Evolutionary conservation across 1,284 basidiomycete genomes (phyloP), one percentile per base, ranked within the genome.

Genomic region (Irpex sp.): DNA sequence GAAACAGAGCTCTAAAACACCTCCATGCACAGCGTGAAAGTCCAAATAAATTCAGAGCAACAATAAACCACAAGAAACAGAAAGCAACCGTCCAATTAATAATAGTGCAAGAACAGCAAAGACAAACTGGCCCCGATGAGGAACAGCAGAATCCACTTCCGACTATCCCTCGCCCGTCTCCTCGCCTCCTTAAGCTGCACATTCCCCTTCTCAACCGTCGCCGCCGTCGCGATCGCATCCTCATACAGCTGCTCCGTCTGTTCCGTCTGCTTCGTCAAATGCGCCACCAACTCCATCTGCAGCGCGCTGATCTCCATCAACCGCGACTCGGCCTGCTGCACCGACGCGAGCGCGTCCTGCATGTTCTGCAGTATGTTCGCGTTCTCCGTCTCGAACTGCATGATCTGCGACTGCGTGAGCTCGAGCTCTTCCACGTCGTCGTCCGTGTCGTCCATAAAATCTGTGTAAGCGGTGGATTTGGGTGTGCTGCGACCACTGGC

Each of bases 351-450:
- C 14, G 90, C 91, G 67, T 92, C 86, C 71, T 95, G 90, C 33
- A 93, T 89, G 53, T 83, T 83, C 66, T 87, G 86, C 59, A 96
- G 76, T 59, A 96, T 88, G 64, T 85, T 86, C 36, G 92, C 91
- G 66, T 96, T 94, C 73, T 96, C 94, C 19, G 84, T 80, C 74
- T 96, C 94, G 68, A 96, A 96, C 72, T 93, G 91, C 68, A 92
- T 85, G 59, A 96, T 93, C 72, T 96, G 94, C 12, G 90, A 91
- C 52, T 85, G 80, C 0, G 89, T 85, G 10, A 95, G 77, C 69
- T 92, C 88, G 37, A 90, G 75, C 64, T 90, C 88, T 61, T 90
- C 23, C 23, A 23, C 48, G 53, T 89, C 85, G 58, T 89, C 87
- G 60, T 88, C 86, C 18, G 65, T 74, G 67, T 75, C 68, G 47